Conservation (phyloP, 305 asterid genomes). For the Fraxinus platypoda region DNA sequence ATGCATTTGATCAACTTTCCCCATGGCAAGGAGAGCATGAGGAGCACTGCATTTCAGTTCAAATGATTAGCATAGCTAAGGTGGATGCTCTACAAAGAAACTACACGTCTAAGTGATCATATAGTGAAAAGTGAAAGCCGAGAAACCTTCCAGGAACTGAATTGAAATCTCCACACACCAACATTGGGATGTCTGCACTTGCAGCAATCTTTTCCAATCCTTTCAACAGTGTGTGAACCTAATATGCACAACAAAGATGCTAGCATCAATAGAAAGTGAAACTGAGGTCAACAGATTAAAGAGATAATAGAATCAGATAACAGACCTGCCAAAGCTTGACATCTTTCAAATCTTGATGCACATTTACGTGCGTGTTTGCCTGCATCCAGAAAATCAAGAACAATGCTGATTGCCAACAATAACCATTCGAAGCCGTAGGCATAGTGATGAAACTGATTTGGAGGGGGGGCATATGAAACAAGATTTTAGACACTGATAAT, state of each 20-base stretch:
- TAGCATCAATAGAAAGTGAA: slow-evolving; percentile 18
- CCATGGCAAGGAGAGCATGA: slow-evolving; percentile 93
- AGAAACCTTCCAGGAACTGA: slow-evolving; percentile 90
- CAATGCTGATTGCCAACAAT: slow-evolving; percentile 21
- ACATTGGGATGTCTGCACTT: slow-evolving; percentile 93
- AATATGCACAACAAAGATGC: slow-evolving; percentile 22
- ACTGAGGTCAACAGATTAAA: slow-evolving; percentile 10
- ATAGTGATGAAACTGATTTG: neutral
- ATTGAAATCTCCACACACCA: slow-evolving; percentile 96
- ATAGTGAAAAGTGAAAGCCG: slow-evolving; percentile 14
- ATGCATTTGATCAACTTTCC: slow-evolving; percentile 87
- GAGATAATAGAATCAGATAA: slow-evolving; percentile 19
- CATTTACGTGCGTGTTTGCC: slow-evolving; percentile 96
- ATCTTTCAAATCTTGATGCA: slow-evolving; percentile 86
- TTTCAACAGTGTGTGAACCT: slow-evolving; percentile 92
- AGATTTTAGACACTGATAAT: neutral
- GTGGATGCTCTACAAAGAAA: neutral
- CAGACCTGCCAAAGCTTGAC: slow-evolving; percentile 99
- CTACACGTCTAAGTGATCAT: neutral
- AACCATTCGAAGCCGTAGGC: slow-evolving; percentile 5
- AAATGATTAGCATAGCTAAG: slow-evolving; percentile 4
- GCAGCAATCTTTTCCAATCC: slow-evolving; percentile 97
- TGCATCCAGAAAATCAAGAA: slow-evolving; percentile 38
- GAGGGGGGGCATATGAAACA: neutral
- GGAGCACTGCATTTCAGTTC: slow-evolving; percentile 69